Evolutionary conservation across 768 basidiomycete species (phyloP), one percentile per base, ranked within the genome.

Genomic region (Lanmaoa rubissima): DNA sequence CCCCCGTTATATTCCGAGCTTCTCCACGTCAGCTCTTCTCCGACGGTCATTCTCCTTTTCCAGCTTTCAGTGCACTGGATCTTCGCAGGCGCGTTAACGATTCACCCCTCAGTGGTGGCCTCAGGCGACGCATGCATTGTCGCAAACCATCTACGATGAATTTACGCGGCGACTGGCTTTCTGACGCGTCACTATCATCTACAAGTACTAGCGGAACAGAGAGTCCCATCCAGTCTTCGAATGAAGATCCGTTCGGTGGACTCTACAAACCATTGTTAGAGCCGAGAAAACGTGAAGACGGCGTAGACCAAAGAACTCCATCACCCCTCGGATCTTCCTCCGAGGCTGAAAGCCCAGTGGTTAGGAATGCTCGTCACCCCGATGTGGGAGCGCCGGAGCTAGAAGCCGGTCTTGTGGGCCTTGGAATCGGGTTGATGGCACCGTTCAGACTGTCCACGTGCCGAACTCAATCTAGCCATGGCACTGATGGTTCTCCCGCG

Each of bases 331-430:
- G 54, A 31, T 70, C 73, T 26, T 67, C 67, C 41, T 63, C 70
- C 7, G 73, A 66, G 52, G 51, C 48, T 11, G 83, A 83, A 57
- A 87, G 85, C 56, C 86, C 86, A 28, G 80, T 87, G 17, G 58
- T 72, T 34, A 61, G 70, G 57, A 72, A 70, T 52, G 51, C 53
- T 32, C 68, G 71, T 48, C 59, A 60, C 34, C 48, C 67, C 28
- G 56, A 60, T 19, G 48, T 45, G 53, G 56, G 60, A 40, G 61
- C 64, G 9, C 61, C 66, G 26, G 72, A 68, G 45, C 67, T 77
- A 14, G 64, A 75, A 19, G 72, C 70, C 5, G 69, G 64, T 28
- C 64, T 72, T 42, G 71, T 75, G 32, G 79, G 80, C 19, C 73
- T 73, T 35, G 72, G 72, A 39, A 72, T 73, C 59, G 72, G 73